phyloP scores from a whole-genome alignment of 108 stramenopile species.

The Conticribra guillardii region DNA sequence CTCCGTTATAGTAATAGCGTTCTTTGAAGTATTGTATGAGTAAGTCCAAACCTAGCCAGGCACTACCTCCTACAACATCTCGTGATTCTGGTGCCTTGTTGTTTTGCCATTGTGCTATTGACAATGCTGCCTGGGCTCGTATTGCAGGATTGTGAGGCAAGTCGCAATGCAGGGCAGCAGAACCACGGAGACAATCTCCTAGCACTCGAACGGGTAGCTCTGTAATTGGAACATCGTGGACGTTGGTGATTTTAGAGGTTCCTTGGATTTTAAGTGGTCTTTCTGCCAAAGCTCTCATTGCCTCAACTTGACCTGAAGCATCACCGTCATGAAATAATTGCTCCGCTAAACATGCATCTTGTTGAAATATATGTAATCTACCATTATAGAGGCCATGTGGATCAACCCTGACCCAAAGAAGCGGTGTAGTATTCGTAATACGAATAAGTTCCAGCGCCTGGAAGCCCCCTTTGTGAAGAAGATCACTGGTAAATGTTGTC shows the following conservation, averaged over 20 bases:
- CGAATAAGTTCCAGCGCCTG: conserved; percentile 90
- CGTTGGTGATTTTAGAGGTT: conserved; percentile 67
- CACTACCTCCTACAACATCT: conserved; percentile 62
- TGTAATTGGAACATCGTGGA: conserved; percentile 77
- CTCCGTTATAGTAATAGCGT: conserved; percentile 69
- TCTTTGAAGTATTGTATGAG: conserved; percentile 87
- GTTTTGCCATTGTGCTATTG: conserved; percentile 91
- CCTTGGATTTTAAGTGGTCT: conserved; percentile 84
- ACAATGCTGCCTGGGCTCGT: conserved; percentile 79
- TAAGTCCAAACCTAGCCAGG: conserved; percentile 80
- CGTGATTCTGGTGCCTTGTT: conserved; percentile 80
- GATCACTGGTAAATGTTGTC: conserved; percentile 67
- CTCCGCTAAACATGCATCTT: conserved; percentile 87
- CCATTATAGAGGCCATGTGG: conserved; percentile 82
- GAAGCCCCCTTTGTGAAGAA: conserved; percentile 76
- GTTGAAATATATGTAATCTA: conserved; percentile 76
- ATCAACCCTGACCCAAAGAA: conserved; percentile 87
- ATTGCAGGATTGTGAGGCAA: conserved; percentile 86
- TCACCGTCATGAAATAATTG: conserved; percentile 90
- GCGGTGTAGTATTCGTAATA: conserved; percentile 82
- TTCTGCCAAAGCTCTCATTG: conserved; percentile 80
- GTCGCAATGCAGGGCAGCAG: conserved; percentile 78
- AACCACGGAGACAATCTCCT: conserved; percentile 85
- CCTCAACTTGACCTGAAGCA: conserved; percentile 80
- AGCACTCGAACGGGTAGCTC: conserved; percentile 86